A percentile compares a stretch with the other conserved stretches of the same genome.
phyloP scores from a whole-genome alignment of 2,329 filamentous ascomycete species.

The Aspergillus fumigatiaffinis region DNA sequence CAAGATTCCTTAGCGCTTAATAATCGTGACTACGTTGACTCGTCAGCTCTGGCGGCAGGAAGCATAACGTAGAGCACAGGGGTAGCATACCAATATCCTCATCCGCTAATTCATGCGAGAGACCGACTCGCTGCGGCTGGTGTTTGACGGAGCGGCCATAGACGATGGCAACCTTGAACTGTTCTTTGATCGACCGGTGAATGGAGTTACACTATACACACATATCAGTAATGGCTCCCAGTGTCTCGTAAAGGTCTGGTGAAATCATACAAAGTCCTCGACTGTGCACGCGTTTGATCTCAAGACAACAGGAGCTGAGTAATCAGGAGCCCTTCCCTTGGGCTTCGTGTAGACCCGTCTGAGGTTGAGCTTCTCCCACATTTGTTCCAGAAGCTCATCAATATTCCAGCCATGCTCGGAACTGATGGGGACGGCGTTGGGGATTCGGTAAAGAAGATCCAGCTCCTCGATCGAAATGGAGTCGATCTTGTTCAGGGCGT shows the following conservation, averaged over 20 bases:
- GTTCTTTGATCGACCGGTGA: constrained; percentile 90
- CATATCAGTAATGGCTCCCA: constrained; percentile 28
- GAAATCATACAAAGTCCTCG: constrained; percentile 84
- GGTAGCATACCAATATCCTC: constrained; percentile 83
- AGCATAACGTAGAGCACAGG: neutral
- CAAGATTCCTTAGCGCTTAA: constrained; percentile 58
- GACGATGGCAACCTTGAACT: constrained; percentile 92
- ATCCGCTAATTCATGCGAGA: constrained; percentile 86
- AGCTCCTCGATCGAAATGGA: constrained; percentile 96
- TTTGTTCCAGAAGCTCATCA: constrained; percentile 91
- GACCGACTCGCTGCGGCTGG: constrained; percentile 91
- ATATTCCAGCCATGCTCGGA: constrained; percentile 98
- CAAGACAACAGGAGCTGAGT: constrained; percentile 84
- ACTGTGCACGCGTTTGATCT: constrained; percentile 78
- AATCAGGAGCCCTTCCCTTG: constrained; percentile 91
- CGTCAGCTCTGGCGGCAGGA: constrained; percentile 20
- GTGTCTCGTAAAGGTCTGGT: neutral
- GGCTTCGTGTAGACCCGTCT: constrained; percentile 96
- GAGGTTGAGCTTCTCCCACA: constrained; percentile 96
- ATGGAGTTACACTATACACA: constrained; percentile 81
- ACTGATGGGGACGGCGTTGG: constrained; percentile 94
- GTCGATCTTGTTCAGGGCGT: constrained; percentile 99
- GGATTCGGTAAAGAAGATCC: constrained; percentile 92
- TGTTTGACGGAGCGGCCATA: constrained; percentile 99
- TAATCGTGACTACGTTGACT: constrained; percentile 54